Evolutionary conservation across 768 basidiomycete species (phyloP), one percentile per base, ranked within the genome.

Genomic region (Boletus eberwhitei): DNA sequence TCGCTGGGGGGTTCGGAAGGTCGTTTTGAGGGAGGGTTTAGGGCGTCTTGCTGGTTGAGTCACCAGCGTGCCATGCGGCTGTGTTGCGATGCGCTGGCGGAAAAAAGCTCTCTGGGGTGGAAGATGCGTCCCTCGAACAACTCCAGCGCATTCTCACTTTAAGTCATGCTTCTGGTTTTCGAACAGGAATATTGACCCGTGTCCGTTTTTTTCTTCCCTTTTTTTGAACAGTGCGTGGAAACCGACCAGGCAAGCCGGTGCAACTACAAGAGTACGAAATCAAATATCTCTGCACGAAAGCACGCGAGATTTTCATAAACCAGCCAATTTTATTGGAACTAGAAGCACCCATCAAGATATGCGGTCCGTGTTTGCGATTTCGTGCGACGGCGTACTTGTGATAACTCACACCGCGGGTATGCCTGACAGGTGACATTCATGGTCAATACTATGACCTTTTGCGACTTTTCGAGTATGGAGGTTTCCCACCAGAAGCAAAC

Each of bases 301-400:
- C 95, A 48, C 82, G 96, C 63, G 97, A 99, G 76, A 98, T 99
- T 70, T 98, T 99, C 79, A 98, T 99, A 77, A 92, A 91, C 75
- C 96, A 99, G 72, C 96, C 96, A 58, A 98, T 98, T 71, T 79
- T 98, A 57, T 82, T 98, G 72, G 96, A 98, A 77, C 79, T 98
- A 63, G 97, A 98, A 74, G 97, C 96, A 48, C 96, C 96, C 64
- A 98, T 99, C 78, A 99, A 99, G 86, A 99, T 99, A 73, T 98
- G 97, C 71, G 96, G 96, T 96, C 61, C 64, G 92, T 66, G 21
- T 26, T 32, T 36, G 22, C 14, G 16, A n/a, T 31, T 41, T 52
- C 43, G 34, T 53, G 29, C 50, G 37, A 49, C 54, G 14, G 35
- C 53, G 46, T 24, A 59, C 31, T 39, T 35, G 37, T 52, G 4